A percentile compares a stretch with the other conserved stretches of the same genome.
Evolutionary conservation across 2,329 filamentous ascomycete genomes (phyloP).

Genomic region (Parastagonospora nodorum): DNA sequence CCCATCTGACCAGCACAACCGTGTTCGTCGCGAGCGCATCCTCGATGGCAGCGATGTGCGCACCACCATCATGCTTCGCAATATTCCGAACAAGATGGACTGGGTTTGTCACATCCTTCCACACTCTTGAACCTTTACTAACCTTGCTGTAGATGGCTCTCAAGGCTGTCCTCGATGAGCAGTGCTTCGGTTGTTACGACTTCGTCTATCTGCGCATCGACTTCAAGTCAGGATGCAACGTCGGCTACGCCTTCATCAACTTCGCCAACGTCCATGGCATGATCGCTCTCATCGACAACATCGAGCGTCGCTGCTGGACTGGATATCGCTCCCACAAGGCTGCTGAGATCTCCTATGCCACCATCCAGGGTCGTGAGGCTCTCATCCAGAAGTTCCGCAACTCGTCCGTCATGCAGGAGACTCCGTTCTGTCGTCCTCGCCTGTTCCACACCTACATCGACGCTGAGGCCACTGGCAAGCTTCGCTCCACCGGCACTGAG

Average conservation of each 20-base stretch:
- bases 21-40: constrained; percentile 46
- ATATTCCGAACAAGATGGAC: constrained; percentile 92
- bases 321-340: constrained; percentile 83
- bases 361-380: constrained; percentile 90
- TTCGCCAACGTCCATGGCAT: constrained; percentile 69
- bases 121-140: constrained; percentile 9
- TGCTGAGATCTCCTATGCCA: constrained; percentile 94
- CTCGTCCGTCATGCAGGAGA: constrained; percentile 92
- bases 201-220: constrained; percentile 93
- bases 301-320: constrained; percentile 61
- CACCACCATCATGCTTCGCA: constrained; percentile 82
- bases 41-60: constrained; percentile 54
- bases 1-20: constrained; percentile 43
- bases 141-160: constrained; percentile 50
- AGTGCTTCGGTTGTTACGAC: constrained; percentile 82
- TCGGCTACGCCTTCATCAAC: constrained; percentile 97
- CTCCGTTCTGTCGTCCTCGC: constrained; percentile 80
- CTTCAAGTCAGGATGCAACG: constrained; percentile 61
- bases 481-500: constrained; percentile 67
- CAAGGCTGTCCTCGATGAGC: constrained; percentile 78
- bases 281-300: constrained; percentile 33
- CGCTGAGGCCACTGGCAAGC: constrained; percentile 46
- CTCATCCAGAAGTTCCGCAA: constrained; percentile 95
- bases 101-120: constrained; percentile 42
- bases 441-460: constrained; percentile 57